Conservation (phyloP, 768 basidiomycete genomes). For the Suillus occidentalis region DNA sequence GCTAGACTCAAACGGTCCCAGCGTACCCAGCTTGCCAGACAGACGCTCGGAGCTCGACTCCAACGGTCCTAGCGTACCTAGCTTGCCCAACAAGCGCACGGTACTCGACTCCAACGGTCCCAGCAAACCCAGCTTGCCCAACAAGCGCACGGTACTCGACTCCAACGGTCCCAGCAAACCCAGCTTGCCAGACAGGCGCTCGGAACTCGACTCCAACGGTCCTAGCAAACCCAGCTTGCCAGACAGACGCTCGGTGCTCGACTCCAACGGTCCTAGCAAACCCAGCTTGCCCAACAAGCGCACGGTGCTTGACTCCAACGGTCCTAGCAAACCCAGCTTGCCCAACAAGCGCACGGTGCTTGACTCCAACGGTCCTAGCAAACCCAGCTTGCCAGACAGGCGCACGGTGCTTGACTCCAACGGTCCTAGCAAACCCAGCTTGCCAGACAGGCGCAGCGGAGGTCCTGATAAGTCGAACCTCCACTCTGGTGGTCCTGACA, state of each 20-base stretch:
- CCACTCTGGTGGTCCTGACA: background rate
- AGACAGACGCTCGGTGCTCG: background rate
- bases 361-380: background rate
- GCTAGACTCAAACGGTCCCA: background rate
- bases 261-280: background rate
- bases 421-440: background rate
- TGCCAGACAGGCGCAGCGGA: too few relatives aligned
- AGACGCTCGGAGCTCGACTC: background rate
- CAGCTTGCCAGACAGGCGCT: too few relatives aligned
- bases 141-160: background rate
- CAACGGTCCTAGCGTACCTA: background rate
- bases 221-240: background rate
- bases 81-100: background rate
- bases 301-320: background rate
- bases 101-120: background rate
- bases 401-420: background rate
- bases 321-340: background rate
- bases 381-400: background rate
- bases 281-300: background rate
- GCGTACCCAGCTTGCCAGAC: too few relatives aligned
- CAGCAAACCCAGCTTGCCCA: background rate
- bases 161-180: background rate
- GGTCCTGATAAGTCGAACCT: too few relatives aligned
- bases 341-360: background rate
- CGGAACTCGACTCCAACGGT: background rate